Evolutionary conservation across 2,329 filamentous ascomycete genomes (phyloP).

Genomic region (Orbilia oligospora): DNA sequence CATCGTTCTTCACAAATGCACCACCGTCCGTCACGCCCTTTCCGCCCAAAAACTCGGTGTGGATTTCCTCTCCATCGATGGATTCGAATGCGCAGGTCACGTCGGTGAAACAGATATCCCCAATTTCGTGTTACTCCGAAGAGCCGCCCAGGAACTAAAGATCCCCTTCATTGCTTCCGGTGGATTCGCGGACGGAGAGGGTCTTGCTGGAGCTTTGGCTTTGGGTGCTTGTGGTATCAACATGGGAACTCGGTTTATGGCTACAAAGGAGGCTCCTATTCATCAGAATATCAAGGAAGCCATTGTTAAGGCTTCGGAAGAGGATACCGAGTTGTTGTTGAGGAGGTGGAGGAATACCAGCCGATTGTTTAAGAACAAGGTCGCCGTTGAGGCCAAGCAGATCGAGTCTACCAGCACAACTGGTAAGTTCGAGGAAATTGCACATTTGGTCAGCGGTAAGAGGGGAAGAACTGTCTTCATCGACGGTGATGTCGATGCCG

Average conservation of each 20-base stretch:
- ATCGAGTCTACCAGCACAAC: conserved; percentile 85
- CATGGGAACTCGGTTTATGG: conserved; percentile 99
- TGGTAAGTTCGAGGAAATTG: conserved; percentile 91
- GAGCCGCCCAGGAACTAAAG: conserved; percentile 84
- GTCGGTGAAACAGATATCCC: conserved; percentile 90
- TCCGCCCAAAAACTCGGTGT: conserved; percentile 94
- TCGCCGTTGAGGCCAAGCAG: conserved; percentile 82
- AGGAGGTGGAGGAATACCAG: conserved; percentile 94
- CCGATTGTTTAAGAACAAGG: conserved; percentile 90
- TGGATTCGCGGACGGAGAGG: conserved; percentile 94
- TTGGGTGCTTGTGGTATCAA: conserved; percentile 95
- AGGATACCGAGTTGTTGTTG: conserved; percentile 82
- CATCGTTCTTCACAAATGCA: conserved; percentile 96
- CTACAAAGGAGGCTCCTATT: conserved; percentile 91
- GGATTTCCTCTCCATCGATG: conserved; percentile 96
- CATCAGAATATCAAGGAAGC: conserved; percentile 93
- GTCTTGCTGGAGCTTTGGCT: conserved; percentile 88
- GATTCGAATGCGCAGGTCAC: conserved; percentile 95
- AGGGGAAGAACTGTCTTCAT: conserved; percentile 90
- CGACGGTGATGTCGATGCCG: conserved; percentile 90
- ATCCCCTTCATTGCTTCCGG: conserved; percentile 96
- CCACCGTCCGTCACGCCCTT: conserved; percentile 91
- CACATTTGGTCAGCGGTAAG: conserved; percentile 88
- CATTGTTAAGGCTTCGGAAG: conserved; percentile 90
- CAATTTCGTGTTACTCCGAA: conserved; percentile 88